phyloP scores from a whole-genome alignment of 1,284 basidiomycete species.

The Inonotus hispidus region DNA sequence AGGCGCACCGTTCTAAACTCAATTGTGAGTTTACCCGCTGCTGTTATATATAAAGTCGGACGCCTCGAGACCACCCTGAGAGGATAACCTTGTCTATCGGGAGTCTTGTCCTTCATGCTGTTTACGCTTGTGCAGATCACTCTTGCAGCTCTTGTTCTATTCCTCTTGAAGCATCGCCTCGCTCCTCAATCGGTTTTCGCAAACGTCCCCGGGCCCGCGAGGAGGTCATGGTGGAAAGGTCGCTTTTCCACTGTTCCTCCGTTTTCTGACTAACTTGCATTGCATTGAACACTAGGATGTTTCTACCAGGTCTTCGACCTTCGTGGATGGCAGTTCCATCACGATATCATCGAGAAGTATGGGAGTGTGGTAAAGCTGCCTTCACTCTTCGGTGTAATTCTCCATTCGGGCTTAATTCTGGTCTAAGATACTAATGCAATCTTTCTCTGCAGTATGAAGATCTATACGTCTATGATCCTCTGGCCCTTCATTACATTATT shows the following conservation, averaged over 20 bases:
- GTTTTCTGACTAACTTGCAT: background rate
- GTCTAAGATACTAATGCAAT: background rate
- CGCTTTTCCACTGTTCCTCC: background rate
- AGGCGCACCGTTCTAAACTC: no score
- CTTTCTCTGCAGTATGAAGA: constrained; percentile 26
- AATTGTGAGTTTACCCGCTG: no score
- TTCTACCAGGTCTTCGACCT: constrained; percentile 13
- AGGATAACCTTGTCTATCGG: background rate
- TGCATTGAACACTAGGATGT: constrained; percentile 6
- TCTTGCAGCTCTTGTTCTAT: background rate
- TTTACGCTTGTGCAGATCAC: no score
- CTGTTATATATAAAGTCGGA: no score
- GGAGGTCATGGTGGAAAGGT: constrained; percentile 11
- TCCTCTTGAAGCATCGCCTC: constrained; percentile 2
- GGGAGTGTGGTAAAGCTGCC: constrained; percentile 19
- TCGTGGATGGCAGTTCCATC: constrained; percentile 17
- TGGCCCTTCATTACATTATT: constrained; percentile 34
- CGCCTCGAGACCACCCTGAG: no score
- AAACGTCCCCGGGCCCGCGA: constrained; percentile 13
- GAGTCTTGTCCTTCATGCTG: background rate
- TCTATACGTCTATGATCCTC: constrained; percentile 33
- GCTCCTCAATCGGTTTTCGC: constrained; percentile 1
- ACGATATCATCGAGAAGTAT: constrained; percentile 19
- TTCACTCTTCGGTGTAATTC: constrained; percentile 23
- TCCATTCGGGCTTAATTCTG: background rate